Evolutionary conservation across 345 rosid species (phyloP), one percentile per base, ranked within the genome.

Genomic region (Melastoma malabathricum): DNA sequence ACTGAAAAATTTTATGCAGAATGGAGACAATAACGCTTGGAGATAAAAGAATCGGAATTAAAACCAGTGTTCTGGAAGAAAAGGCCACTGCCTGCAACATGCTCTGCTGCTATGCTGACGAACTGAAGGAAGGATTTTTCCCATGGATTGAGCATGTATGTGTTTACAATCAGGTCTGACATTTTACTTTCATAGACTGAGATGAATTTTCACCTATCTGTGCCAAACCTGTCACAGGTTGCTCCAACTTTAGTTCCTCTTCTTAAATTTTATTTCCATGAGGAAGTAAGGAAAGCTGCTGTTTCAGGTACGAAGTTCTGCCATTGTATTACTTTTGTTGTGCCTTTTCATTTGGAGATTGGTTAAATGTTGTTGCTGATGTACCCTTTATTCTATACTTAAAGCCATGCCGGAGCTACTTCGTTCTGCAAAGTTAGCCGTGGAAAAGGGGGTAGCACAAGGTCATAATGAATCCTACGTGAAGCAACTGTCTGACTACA

Each of bases 1-100:
- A 16, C 41, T 51, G 41, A 34, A 34, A 34, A 45, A 15, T 16
- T 2, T 61, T 46, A 66, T 58, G 61, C 77, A 93, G 99, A 57
- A 93, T 93, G 99, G 99, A 93, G 80, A 93, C 99, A 68, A 93
- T 93, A 60, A 87, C 90, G 18, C 89, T 93, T 49, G 99, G 99
- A 48, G 97, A 93, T 77, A 93, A 93, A 81, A 79, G 97, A 66
- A 93, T 93, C 47, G 99, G 99, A 54, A 93, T 93, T 60, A 93
- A 85, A 72, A 93, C 99, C 10, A 93, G 99, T 54, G 94, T 93
- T 52, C 75, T 93, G 59, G 99, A 93, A 71, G 99, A 93, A 71
- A 93, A 93, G 58, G 97, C 99, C 39, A 93, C 99, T 13, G 99
- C 99, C 29, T 93, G 99, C 58, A 88, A 93, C 74, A 88, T 93